phyloP scores from a whole-genome alignment of 257 asterid genomes.

The Solanum sparsipilum region DNA sequence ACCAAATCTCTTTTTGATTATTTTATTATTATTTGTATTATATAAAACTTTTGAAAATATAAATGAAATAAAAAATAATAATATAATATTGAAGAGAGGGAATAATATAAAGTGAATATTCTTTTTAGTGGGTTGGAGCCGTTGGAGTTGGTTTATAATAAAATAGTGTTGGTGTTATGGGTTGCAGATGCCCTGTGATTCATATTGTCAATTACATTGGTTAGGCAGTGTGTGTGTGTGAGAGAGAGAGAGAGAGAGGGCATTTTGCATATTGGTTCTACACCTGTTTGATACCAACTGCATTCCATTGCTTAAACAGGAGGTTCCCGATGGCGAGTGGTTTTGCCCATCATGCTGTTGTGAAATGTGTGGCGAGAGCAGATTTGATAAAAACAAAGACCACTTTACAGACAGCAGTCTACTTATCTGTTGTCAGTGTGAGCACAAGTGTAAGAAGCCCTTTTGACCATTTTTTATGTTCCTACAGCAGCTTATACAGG shows the following conservation, averaged over 20 bases:
- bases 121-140: neutral
- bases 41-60: neutral
- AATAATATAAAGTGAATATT: neutral
- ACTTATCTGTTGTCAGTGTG: constrained; percentile 55
- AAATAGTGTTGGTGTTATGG: neutral
- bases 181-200: neutral
- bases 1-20: neutral
- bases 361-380: constrained; percentile 35
- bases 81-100: neutral
- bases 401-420: constrained; percentile 18
- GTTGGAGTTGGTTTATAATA: neutral
- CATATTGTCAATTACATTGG: neutral
- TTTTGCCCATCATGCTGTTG: constrained; percentile 83
- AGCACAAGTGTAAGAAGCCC: constrained; percentile 48
- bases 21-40: neutral
- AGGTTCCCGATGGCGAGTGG: constrained; percentile 71
- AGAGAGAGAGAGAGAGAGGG: neutral
- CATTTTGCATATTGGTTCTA: constrained; percentile 1
- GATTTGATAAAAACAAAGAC: constrained; percentile 11
- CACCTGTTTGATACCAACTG: constrained; percentile 1
- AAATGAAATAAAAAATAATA: neutral
- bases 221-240: neutral
- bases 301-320: constrained; percentile 28
- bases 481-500: neutral
- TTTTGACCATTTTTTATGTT: neutral